phyloP scores from a whole-genome alignment of 768 basidiomycete genomes.

The Tricholoma furcatifolium region DNA sequence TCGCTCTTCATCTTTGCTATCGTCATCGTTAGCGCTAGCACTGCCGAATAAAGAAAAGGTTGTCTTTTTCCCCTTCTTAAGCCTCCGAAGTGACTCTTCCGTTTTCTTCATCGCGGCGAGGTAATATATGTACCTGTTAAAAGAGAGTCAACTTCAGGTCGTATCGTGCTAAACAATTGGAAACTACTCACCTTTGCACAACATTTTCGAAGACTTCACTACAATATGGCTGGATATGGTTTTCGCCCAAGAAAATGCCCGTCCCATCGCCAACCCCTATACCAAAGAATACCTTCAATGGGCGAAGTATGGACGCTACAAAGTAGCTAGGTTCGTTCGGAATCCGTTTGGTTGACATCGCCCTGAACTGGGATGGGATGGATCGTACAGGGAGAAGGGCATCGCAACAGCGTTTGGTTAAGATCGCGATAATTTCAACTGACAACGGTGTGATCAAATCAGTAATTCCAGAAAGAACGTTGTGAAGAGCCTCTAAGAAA shows the following conservation, averaged over 20 bases:
- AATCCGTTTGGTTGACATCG: conserved; percentile 70
- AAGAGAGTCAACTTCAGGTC: neutral
- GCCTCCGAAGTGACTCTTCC: conserved; percentile 80
- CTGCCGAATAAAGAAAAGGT: conserved; percentile 80
- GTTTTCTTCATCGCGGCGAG: conserved; percentile 87
- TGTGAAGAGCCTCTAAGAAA: conserved; percentile 51
- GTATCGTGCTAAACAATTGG: neutral
- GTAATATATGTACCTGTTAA: conserved; percentile 71
- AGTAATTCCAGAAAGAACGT: conserved; percentile 48
- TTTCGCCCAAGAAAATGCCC: conserved; percentile 57
- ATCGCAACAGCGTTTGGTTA: conserved; percentile 83
- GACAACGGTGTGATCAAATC: conserved; percentile 58
- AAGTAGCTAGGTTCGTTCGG: conserved; percentile 87
- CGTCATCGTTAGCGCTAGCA: conserved; percentile 52
- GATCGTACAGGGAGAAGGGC: conserved; percentile 81
- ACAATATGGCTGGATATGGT: conserved; percentile 48
- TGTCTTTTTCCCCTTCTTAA: conserved; percentile 83
- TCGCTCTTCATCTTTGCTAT: conserved; percentile 84
- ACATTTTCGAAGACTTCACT: conserved; percentile 72
- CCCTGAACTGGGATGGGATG: conserved; percentile 88
- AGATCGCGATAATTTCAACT: conserved; percentile 63
- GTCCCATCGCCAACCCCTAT: conserved; percentile 55
- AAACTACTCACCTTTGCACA: conserved; percentile 52
- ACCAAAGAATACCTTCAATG: conserved; percentile 74
- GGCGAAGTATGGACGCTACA: conserved; percentile 75